Evolutionary conservation across 768 basidiomycete genomes (phyloP).

Genomic region (Hypsizygus marmoreus): DNA sequence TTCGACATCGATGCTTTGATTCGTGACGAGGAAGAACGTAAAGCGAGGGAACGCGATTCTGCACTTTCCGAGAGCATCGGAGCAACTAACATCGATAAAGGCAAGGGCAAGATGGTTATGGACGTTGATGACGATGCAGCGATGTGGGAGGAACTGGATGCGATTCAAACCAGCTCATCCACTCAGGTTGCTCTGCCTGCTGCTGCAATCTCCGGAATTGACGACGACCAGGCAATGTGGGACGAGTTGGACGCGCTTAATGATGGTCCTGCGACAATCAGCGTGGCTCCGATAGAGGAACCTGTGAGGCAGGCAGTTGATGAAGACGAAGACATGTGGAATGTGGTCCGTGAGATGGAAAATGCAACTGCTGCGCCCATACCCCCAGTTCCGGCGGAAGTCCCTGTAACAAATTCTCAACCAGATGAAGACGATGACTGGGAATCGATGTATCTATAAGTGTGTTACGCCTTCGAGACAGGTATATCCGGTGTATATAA

Average conservation of each 20-base stretch:
- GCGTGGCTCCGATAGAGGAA: background rate
- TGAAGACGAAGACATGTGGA: constrained; percentile 80
- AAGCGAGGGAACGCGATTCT: constrained; percentile 17
- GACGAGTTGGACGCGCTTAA: constrained; percentile 26
- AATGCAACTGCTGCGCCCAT: constrained; percentile 21
- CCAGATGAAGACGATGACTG: constrained; percentile 52
- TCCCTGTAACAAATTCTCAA: background rate
- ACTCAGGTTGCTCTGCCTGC: background rate
- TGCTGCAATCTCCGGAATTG: background rate
- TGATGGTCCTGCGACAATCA: background rate
- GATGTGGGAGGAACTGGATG: constrained; percentile 69
- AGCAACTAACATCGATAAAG: background rate
- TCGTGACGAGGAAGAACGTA: constrained; percentile 42
- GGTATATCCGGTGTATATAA: too few relatives aligned
- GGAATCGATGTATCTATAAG: constrained; percentile 68
- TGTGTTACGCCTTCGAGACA: too few relatives aligned
- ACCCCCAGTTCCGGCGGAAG: constrained; percentile 11
- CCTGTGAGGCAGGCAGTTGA: constrained; percentile 1
- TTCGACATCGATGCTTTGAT: constrained; percentile 57
- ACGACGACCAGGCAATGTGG: constrained; percentile 21
- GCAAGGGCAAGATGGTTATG: background rate
- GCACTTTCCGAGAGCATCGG: background rate
- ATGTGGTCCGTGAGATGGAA: constrained; percentile 61
- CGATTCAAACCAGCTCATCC: constrained; percentile 28
- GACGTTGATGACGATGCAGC: constrained; percentile 54